Evolutionary conservation across 345 rosid species (phyloP), one percentile per base, ranked within the genome.

Genomic region (Bruguiera parviflora): DNA sequence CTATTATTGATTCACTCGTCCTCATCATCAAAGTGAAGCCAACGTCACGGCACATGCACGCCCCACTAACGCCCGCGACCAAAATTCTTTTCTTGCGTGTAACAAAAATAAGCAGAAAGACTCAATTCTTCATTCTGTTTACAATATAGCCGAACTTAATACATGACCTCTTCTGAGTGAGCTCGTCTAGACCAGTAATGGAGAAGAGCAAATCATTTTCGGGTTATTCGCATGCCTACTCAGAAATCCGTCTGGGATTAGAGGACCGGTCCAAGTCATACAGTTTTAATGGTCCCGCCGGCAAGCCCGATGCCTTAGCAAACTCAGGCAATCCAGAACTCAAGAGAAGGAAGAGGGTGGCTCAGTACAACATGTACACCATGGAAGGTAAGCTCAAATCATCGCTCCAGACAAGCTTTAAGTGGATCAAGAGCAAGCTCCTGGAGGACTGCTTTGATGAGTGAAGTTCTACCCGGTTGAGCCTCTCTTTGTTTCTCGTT

Each of bases 401-500:
- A 5, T 79, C 84, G 2, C 52, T 87, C 27, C 70, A 77, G 52
- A 83, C 80, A 80, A 84, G 88, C 84, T 83, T 83, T 73, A 87
- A 84, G 82, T 87, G 91, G 91, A 84, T 87, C 82, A 87, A 83
- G 80, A 87, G 72, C 85, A 87, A 84, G 77, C 78, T 84, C 68
- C 24, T 61, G 0, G 71, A 71, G 22, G 74, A 82, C 25, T 69
- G 55, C 57, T 79, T 57, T 53, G 63, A 78, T 59, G 57, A 31
- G 10, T 75, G 63, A 75, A 7, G 37, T 33, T 33, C 24, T 31
- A 0, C 49, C 18, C 15, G 13, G 16, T 43, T 13, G 49, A 11
- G 2, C 9, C 9, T 39, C 21, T 60, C 46, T 60, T 60, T 4
- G 39, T 35, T 21, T n/a, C 24, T 37, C 24, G 5, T 37, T 11